These are phyloP conservation scores for Cucumis sativus DNA, from an alignment of 306 rosid genomes.

Conservation along the genomic window DNA sequence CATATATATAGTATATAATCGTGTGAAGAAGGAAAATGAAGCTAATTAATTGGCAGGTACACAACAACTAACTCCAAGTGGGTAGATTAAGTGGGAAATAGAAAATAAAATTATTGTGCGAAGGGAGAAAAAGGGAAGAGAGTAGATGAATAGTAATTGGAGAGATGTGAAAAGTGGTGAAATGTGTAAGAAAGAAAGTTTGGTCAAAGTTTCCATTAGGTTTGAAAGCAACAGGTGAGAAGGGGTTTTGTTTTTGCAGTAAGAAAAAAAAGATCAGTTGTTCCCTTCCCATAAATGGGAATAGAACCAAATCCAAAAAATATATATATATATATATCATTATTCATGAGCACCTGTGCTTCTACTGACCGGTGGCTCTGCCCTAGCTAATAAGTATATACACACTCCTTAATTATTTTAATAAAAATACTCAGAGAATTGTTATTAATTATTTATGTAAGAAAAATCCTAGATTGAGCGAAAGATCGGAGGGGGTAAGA, in stretches of 20 bases:
- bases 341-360: not conserved
- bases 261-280: conserved; percentile 33
- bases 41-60: not conserved
- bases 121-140: too few species aligned
- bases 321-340: conserved; percentile 6
- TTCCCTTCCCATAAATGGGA: conserved; percentile 61
- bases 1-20: too few species aligned
- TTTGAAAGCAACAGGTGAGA: conserved; percentile 77
- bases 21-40: too few species aligned
- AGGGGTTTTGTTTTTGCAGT: conserved; percentile 61
- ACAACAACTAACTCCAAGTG: not conserved
- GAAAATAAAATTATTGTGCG: not conserved
- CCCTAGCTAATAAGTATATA: not conserved
- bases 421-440: too few species aligned
- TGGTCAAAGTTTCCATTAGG: conserved; percentile 54
- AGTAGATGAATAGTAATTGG: not conserved
- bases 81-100: not conserved
- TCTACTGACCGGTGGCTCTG: not conserved
- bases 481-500: too few species aligned
- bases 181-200: conserved; percentile 4
- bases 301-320: conserved; percentile 48
- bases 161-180: not conserved
- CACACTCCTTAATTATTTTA: too few species aligned
- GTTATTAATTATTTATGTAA: too few species aligned
- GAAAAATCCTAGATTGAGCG: too few species aligned